phyloP scores from a whole-genome alignment of 1,284 basidiomycete species.

The Rhodotorula sp. region DNA sequence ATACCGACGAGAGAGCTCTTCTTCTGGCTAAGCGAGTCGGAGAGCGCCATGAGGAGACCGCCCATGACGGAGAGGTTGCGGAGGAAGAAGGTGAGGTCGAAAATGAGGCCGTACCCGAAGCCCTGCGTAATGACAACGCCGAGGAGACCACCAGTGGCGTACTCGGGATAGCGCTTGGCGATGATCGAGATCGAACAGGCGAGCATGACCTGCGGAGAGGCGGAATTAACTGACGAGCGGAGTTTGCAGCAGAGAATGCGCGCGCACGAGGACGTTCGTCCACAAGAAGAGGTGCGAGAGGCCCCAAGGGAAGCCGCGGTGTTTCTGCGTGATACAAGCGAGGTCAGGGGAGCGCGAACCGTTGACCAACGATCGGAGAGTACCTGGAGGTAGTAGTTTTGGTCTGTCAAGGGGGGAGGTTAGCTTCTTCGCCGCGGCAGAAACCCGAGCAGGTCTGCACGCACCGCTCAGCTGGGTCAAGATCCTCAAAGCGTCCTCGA shows the following conservation, averaged over 20 bases:
- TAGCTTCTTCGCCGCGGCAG: too few species aligned
- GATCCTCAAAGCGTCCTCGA: slow-evolving; percentile 85
- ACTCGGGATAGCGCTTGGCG: slow-evolving; percentile 80
- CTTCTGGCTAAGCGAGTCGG: slow-evolving; percentile 77
- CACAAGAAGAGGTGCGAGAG: slow-evolving; percentile 89
- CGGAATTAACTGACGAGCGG: background rate
- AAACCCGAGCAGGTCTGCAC: background rate
- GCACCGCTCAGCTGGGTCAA: slow-evolving; percentile 36
- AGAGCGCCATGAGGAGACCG: slow-evolving; percentile 95
- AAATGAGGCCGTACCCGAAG: slow-evolving; percentile 90
- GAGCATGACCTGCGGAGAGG: slow-evolving; percentile 75
- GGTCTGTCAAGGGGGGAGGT: slow-evolving; percentile 58
- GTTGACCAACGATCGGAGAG: background rate
- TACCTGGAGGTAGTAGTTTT: slow-evolving; percentile 87
- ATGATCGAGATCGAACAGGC: slow-evolving; percentile 84
- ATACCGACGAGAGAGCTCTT: slow-evolving; percentile 89
- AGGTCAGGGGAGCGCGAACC: background rate
- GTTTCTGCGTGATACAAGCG: slow-evolving; percentile 53
- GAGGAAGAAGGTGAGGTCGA: slow-evolving; percentile 99
- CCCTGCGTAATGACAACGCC: slow-evolving; percentile 89
- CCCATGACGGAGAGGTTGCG: slow-evolving; percentile 89
- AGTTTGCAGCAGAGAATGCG: background rate
- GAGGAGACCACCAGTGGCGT: slow-evolving; percentile 83
- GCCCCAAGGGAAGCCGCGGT: slow-evolving; percentile 92
- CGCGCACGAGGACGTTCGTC: slow-evolving; percentile 83